Percentiles rank a stretch among this genome's conserved stretches.
phyloP scores from a whole-genome alignment of 1,139 yeast genomes.

The Candida tetrigidarum region DNA sequence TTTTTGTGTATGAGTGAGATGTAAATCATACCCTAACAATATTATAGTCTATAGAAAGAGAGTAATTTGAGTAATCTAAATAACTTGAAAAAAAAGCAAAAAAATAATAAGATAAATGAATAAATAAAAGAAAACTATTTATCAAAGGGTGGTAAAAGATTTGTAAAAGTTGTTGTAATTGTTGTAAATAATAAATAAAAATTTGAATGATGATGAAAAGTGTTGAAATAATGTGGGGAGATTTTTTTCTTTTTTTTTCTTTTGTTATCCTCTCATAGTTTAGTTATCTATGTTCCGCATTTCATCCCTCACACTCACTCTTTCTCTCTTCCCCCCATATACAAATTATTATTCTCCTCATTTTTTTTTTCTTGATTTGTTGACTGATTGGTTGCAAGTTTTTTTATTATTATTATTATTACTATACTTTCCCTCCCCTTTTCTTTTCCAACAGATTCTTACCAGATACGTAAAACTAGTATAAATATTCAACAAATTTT shows the following conservation, averaged over 20 bases:
- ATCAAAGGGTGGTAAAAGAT: neutral
- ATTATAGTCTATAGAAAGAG: neutral
- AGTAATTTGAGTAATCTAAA: neutral
- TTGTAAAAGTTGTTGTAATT: neutral
- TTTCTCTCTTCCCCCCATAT: neutral
- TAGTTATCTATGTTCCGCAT: too few relatives aligned
- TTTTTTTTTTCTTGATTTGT: neutral
- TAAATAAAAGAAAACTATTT: neutral
- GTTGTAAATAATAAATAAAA: neutral
- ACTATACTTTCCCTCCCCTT: neutral
- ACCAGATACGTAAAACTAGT: neutral
- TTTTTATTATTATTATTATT: neutral
- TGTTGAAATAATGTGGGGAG: neutral
- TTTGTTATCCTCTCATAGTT: neutral
- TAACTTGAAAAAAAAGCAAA: neutral
- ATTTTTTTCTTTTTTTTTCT: neutral
- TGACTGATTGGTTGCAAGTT: constrained; percentile 3
- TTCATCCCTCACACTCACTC: neutral
- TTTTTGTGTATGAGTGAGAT: neutral
- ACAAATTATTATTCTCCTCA: neutral
- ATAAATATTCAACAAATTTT: neutral
- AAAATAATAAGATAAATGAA: neutral
- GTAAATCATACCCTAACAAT: neutral
- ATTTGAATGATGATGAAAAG: neutral
- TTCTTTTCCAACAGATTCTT: too few relatives aligned